Percentiles rank a stretch among this genome's conserved stretches.
These are phyloP conservation scores for Cladosporium phlei DNA, from an alignment of 2,329 filamentous ascomycete genomes.

Conservation along the genomic window DNA sequence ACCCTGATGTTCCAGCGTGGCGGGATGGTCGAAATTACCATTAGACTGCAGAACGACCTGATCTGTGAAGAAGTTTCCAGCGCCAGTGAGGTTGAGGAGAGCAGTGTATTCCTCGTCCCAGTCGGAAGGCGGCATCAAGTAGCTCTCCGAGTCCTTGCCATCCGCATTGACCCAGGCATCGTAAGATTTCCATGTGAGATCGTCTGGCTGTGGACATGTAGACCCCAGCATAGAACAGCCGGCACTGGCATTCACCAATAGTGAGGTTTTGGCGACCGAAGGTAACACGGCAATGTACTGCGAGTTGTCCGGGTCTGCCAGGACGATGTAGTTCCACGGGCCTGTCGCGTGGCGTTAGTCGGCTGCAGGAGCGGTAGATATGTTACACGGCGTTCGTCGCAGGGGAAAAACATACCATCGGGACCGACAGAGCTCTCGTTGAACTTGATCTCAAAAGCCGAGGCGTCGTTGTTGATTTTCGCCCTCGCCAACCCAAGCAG, in stretches of 20 bases:
- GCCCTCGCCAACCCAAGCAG: background rate
- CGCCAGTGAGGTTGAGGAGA: constrained; percentile 14
- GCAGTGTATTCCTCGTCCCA: constrained; percentile 15
- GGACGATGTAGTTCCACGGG: constrained; percentile 14
- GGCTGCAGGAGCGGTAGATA: background rate
- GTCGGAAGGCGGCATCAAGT: background rate
- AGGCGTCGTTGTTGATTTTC: constrained; percentile 9
- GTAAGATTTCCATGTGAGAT: constrained; percentile 7
- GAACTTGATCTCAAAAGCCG: constrained; percentile 8
- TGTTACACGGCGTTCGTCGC: constrained; percentile 4
- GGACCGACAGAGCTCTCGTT: constrained; percentile 15
- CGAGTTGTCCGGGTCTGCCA: constrained; percentile 9
- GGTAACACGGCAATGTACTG: constrained; percentile 15
- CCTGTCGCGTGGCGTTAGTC: constrained; percentile 8
- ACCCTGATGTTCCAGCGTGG: constrained; percentile 3
- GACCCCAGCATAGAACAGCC: constrained; percentile 14
- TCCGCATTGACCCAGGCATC: constrained; percentile 2
- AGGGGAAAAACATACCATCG: constrained; percentile 14
- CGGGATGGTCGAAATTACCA: background rate
- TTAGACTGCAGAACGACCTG: constrained; percentile 8
- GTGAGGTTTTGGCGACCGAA: constrained; percentile 11
- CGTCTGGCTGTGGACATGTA: constrained; percentile 11
- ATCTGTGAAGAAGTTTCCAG: constrained; percentile 11
- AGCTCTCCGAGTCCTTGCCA: constrained; percentile 3
- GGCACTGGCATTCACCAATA: constrained; percentile 14